These are phyloP conservation scores for Cystofilobasidium macerans DNA, from an alignment of 768 basidiomycete genomes.

Conservation along the genomic window DNA sequence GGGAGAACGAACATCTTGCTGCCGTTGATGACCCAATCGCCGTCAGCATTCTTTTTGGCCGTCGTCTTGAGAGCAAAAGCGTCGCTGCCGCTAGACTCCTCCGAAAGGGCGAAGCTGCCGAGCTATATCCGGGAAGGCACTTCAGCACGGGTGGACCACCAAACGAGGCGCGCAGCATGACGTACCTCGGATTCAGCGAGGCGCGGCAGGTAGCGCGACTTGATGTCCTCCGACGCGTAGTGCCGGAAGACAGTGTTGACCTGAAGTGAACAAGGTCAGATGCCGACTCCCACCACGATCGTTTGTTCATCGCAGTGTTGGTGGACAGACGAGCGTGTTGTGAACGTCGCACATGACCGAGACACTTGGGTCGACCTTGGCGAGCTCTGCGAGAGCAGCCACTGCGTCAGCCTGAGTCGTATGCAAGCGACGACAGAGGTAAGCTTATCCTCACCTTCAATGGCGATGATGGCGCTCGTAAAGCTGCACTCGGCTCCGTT, in stretches of 20 bases:
- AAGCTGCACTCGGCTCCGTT: slow-evolving; percentile 86
- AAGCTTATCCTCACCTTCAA: slow-evolving; percentile 62
- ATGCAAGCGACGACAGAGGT: neutral
- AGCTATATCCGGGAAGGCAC: slow-evolving; percentile 52
- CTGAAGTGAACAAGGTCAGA: neutral
- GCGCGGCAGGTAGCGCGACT: slow-evolving; percentile 76
- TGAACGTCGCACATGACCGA: slow-evolving; percentile 96
- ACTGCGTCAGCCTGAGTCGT: neutral
- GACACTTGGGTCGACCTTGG: slow-evolving; percentile 88
- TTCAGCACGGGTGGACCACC: slow-evolving; percentile 13
- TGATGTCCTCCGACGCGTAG: slow-evolving; percentile 71
- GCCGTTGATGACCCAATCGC: slow-evolving; percentile 83
- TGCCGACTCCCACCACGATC: neutral
- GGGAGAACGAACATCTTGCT: slow-evolving; percentile 61
- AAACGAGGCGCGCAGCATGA: neutral
- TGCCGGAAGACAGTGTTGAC: slow-evolving; percentile 70
- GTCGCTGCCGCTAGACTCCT: slow-evolving; percentile 85
- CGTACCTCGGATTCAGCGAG: slow-evolving; percentile 64
- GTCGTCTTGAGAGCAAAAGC: slow-evolving; percentile 93
- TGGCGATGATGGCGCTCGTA: slow-evolving; percentile 86
- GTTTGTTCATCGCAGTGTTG: neutral
- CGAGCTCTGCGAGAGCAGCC: slow-evolving; percentile 52
- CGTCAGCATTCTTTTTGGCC: slow-evolving; percentile 62
- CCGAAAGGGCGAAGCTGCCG: slow-evolving; percentile 90
- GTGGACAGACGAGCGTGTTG: slow-evolving; percentile 73